These are phyloP conservation scores for Apiotrichum gamsii DNA, from an alignment of 1,284 basidiomycete genomes.

Conservation along the genomic window DNA sequence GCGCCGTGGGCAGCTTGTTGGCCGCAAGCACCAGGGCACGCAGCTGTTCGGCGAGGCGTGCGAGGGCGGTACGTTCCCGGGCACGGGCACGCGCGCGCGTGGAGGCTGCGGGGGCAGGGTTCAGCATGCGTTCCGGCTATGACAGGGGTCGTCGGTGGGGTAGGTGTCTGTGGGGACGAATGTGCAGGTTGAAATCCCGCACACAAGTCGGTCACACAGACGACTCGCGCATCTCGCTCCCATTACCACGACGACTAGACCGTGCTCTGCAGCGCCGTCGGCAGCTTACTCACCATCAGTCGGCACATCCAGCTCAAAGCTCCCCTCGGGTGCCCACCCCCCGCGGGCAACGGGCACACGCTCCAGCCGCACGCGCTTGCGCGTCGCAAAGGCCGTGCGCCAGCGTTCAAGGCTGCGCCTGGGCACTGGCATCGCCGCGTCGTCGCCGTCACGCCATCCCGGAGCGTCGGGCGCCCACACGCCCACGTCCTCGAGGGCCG, in stretches of 20 bases:
- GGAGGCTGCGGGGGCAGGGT: conserved; percentile 19
- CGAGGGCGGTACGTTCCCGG: conserved; percentile 26
- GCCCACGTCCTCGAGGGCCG: conserved; percentile 31
- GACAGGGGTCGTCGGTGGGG: no score
- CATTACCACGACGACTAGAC: no score
- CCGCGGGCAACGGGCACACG: conserved; percentile 28
- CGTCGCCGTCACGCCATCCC: conserved; percentile 29
- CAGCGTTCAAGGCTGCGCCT: conserved; percentile 22
- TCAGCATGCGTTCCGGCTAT: no score
- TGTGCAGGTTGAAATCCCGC: no score
- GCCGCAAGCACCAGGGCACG: conserved; percentile 30
- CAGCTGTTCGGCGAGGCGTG: conserved; percentile 34
- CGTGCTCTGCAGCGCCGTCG: no score
- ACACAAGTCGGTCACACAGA: no score
- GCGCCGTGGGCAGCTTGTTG: conserved; percentile 20
- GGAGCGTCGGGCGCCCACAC: conserved; percentile 35
- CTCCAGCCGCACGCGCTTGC: conserved; percentile 16
- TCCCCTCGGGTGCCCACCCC: conserved; percentile 45
- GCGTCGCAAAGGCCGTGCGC: conserved; percentile 23
- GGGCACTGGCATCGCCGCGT: conserved; percentile 7
- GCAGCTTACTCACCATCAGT: conserved; percentile 37
- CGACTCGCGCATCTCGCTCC: no score
- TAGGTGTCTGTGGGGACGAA: no score
- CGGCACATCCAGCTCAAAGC: conserved; percentile 42
- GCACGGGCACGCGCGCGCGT: conserved; percentile 15